phyloP scores from a whole-genome alignment of 106 monocot genomes.

The Chionographis japonica region DNA sequence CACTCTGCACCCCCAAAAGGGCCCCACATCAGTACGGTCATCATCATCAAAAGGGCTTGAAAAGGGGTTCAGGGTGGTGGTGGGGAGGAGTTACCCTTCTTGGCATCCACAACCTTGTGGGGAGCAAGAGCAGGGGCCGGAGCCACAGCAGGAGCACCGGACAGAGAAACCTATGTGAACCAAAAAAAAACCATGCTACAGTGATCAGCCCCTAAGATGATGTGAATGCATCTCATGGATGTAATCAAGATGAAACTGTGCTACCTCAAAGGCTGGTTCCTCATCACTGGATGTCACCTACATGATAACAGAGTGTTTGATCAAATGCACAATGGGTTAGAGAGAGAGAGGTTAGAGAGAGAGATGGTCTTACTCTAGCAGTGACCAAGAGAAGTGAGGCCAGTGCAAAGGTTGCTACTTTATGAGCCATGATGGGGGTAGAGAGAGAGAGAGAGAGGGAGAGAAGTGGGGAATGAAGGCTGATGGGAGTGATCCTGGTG shows the following conservation, averaged over 20 bases:
- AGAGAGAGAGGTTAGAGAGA: not conserved
- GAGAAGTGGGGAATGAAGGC: not conserved
- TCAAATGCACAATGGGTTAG: not conserved
- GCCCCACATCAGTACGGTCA: too few species aligned
- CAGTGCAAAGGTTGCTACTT: conserved; percentile 18
- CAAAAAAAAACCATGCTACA: too few species aligned
- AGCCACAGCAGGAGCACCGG: not conserved
- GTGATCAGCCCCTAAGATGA: too few species aligned
- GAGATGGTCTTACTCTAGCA: conserved; percentile 14
- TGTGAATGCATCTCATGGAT: too few species aligned
- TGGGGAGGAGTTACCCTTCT: not conserved
- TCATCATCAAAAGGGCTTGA: too few species aligned
- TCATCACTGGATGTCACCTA: conserved; percentile 15
- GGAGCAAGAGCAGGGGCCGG: conserved; percentile 23
- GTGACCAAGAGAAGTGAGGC: conserved; percentile 16
- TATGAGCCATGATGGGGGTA: conserved; percentile 23
- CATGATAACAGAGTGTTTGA: not conserved
- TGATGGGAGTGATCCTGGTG: not conserved
- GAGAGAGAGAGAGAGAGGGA: not conserved
- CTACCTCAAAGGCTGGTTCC: not conserved
- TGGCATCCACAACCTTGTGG: conserved; percentile 13
- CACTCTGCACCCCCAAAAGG: conserved; percentile 23
- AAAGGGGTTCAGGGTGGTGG: too few species aligned
- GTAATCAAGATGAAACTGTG: not conserved
- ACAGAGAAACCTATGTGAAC: too few species aligned